Evolutionary conservation across 2,329 filamentous ascomycete genomes (phyloP).

Genomic region (Coleophoma crateriformis): DNA sequence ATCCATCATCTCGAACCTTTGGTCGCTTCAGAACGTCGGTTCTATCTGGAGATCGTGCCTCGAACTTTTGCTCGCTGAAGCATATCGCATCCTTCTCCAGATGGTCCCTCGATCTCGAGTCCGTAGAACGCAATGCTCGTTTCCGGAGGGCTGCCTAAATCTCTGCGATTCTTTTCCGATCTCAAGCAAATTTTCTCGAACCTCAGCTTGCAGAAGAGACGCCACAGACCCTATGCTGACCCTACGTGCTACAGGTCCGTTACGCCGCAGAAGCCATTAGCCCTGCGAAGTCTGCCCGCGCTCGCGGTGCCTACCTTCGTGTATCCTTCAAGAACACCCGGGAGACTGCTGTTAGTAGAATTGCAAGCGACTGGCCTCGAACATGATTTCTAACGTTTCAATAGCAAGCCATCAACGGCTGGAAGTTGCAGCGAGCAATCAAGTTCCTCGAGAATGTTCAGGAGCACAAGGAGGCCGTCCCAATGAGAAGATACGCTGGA

Average conservation of each 20-base stretch:
- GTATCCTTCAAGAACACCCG: slow-evolving; percentile 99
- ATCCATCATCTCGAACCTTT: no score
- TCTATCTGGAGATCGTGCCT: no score
- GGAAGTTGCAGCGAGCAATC: slow-evolving; percentile 91
- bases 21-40: no score
- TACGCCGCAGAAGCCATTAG: slow-evolving; percentile 91
- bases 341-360: slow-evolving; percentile 49
- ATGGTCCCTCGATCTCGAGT: background rate
- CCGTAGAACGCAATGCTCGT: no score
- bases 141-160: no score
- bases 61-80: no score
- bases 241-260: slow-evolving; percentile 60
- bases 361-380: no score
- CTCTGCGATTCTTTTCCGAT: no score
- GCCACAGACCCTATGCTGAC: background rate
- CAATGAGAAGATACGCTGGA: slow-evolving; percentile 96
- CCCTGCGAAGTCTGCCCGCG: slow-evolving; percentile 89
- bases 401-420: slow-evolving; percentile 85
- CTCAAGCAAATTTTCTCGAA: no score
- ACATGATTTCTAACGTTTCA: background rate
- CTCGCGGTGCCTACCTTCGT: slow-evolving; percentile 97
- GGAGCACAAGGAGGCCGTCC: slow-evolving; percentile 94
- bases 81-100: background rate
- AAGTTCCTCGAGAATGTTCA: slow-evolving; percentile 98
- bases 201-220: no score